Evolutionary conservation across 805 yeast genomes (phyloP), one percentile per base, ranked within the genome.

Genomic region (Saccharomyces paradoxus): DNA sequence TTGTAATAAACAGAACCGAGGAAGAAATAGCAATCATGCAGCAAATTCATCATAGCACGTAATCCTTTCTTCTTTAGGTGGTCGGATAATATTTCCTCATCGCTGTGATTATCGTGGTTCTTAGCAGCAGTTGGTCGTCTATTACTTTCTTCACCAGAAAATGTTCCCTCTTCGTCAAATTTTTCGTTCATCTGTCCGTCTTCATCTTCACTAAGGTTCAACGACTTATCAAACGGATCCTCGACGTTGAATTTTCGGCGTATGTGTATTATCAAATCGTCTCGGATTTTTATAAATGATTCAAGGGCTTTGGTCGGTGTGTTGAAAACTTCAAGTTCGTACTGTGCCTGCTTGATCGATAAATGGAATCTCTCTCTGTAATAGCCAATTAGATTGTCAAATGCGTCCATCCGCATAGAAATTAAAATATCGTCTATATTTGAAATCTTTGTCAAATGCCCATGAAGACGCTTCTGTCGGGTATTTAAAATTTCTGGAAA

Each of bases 11-110:
- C 67, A 0, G 71, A 67, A 0, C 89, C 97, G 27, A 87, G 73
- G 57, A 89, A 81, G 64, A 91, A 92, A 63, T 81, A 86, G 48
- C 85, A 77, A 51, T 91, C 83, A 66, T 94, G 97, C 14, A 88
- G 70, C 10, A 82, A 63, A 51, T 88, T 86, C 53, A 67, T 29
- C 41, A 64, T 63, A 2, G 66, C 59, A 50, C 68, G 59, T 4
- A 59, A 52, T 46, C 56, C 58, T 29, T 53, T 21, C 28, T 51
- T 59, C 8, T 54, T 46, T 14, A 17, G 10, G n/a, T 26, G 49
- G 17, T 10, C 10, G 27, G 30, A 24, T 46, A 46, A 17, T 17
- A 17, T 8, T 17, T 17, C 44, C 12, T 37, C 44, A 21, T 37
- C 13, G 24, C 24, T 10, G 12, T 17, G 9, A 37, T 21, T 37